These are phyloP conservation scores for Calonectria pauciramosa DNA, from an alignment of 2,329 filamentous ascomycete genomes.

Conservation along the genomic window DNA sequence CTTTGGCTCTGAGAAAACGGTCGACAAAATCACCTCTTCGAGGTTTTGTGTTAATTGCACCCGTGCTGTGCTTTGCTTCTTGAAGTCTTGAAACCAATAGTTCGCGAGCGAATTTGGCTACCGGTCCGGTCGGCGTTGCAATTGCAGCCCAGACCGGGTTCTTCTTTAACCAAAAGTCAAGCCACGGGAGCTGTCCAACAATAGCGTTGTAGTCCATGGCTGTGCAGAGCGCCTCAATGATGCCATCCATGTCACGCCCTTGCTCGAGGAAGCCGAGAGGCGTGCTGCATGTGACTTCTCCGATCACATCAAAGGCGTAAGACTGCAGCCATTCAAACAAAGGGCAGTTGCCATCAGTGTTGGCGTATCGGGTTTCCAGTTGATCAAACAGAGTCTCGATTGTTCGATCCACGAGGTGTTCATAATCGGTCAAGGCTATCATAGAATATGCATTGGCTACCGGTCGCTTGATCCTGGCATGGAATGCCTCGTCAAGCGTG, in stretches of 20 bases:
- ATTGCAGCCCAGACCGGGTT: slow-evolving; percentile 32
- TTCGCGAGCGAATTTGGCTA: slow-evolving; percentile 4
- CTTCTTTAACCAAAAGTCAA: slow-evolving; percentile 41
- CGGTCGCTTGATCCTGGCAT: slow-evolving; percentile 38
- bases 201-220: slow-evolving; percentile 38
- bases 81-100: slow-evolving; percentile 21
- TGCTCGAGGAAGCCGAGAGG: slow-evolving; percentile 37
- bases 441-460: slow-evolving; percentile 41
- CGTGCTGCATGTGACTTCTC: slow-evolving; percentile 36
- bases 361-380: slow-evolving; percentile 30
- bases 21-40: slow-evolving; percentile 26
- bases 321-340: slow-evolving; percentile 41
- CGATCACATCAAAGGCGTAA: slow-evolving; percentile 38
- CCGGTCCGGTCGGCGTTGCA: slow-evolving; percentile 23
- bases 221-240: slow-evolving; percentile 28
- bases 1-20: slow-evolving; percentile 37
- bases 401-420: slow-evolving; percentile 41
- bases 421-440: slow-evolving; percentile 35
- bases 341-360: slow-evolving; percentile 21
- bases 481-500: slow-evolving; percentile 36
- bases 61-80: neutral
- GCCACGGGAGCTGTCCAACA: slow-evolving; percentile 39
- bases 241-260: slow-evolving; percentile 27
- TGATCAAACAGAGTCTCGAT: slow-evolving; percentile 28
- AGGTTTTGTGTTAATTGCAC: neutral